Evolutionary conservation across 106 monocot species (phyloP).

Genomic region (Posidonia australis): DNA sequence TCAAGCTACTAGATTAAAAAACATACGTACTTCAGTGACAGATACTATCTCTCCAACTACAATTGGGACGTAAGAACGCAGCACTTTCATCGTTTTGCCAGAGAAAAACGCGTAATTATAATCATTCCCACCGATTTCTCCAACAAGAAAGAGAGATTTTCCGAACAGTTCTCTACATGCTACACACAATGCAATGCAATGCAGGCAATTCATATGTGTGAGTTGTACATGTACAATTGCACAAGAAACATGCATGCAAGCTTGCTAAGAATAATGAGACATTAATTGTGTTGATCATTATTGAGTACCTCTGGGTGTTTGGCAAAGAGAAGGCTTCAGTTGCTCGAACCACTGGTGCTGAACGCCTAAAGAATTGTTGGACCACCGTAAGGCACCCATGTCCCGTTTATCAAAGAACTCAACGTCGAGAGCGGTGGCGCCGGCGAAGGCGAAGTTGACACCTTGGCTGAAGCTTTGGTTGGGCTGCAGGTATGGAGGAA

Average conservation of each 20-base stretch:
- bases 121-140: too few relatives aligned
- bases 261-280: too few relatives aligned
- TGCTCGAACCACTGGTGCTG: conserved; percentile 37
- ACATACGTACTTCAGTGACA: too few relatives aligned
- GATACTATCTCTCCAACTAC: too few relatives aligned
- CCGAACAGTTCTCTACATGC: conserved; percentile 9
- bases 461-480: conserved; percentile 20
- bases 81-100: too few relatives aligned
- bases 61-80: too few relatives aligned
- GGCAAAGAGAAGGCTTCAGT: conserved; percentile 17
- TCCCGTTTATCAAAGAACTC: conserved; percentile 10
- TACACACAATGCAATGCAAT: conserved; percentile 2
- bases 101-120: too few relatives aligned
- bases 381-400: not conserved
- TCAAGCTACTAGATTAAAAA: too few relatives aligned
- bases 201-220: not conserved
- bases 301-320: conserved; percentile 3
- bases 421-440: conserved; percentile 33
- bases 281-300: not conserved
- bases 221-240: too few relatives aligned
- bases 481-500: conserved; percentile 23
- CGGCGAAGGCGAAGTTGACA: conserved; percentile 40
- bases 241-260: too few relatives aligned
- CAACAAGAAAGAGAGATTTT: conserved; percentile 32
- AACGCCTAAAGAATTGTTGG: conserved; percentile 17